phyloP scores from a whole-genome alignment of 2,329 filamentous ascomycete species.

The Cercospora berteroae region DNA sequence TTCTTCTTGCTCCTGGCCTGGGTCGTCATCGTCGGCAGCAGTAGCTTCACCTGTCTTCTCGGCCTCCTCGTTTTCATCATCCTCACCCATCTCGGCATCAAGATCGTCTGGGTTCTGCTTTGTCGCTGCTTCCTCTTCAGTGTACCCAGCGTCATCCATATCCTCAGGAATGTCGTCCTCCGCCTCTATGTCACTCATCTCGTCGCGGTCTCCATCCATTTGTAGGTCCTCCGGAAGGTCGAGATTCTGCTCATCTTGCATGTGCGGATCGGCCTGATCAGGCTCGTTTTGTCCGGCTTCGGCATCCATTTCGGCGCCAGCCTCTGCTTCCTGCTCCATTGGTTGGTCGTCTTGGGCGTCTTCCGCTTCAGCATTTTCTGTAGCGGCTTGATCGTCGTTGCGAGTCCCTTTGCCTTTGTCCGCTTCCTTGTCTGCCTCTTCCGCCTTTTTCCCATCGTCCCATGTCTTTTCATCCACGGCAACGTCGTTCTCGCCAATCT shows the following conservation, averaged over 20 bases:
- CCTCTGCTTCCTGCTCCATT: conserved; percentile 51
- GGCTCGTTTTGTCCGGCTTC: conserved; percentile 65
- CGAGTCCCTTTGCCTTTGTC: conserved; percentile 55
- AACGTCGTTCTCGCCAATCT: conserved; percentile 81
- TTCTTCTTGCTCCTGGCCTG: conserved; percentile 39
- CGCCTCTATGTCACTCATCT: conserved; percentile 49
- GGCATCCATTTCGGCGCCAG: conserved; percentile 52
- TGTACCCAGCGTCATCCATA: conserved; percentile 19
- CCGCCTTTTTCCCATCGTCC: conserved; percentile 77
- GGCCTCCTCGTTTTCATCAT: conserved; percentile 23
- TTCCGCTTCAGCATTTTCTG: conserved; percentile 45
- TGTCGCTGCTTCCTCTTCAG: conserved; percentile 19
- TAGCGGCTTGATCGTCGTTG: conserved; percentile 45
- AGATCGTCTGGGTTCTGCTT: conserved; percentile 22
- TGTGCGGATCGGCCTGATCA: conserved; percentile 69
- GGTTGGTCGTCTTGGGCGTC: conserved; percentile 58
- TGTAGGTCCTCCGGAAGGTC: conserved; percentile 88
- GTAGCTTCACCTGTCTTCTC: conserved; percentile 25
- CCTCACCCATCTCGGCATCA: conserved; percentile 28
- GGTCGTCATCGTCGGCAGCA: conserved; percentile 38
- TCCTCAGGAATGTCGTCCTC: conserved; percentile 33
- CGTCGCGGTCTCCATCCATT: conserved; percentile 65
- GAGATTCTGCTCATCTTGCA: conserved; percentile 76
- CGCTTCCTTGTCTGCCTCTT: conserved; percentile 77
- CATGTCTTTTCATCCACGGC: conserved; percentile 99